A percentile compares a stretch with the other conserved stretches of the same genome.
Conservation (phyloP, 306 rosid species). For the Quercus glauca region DNA sequence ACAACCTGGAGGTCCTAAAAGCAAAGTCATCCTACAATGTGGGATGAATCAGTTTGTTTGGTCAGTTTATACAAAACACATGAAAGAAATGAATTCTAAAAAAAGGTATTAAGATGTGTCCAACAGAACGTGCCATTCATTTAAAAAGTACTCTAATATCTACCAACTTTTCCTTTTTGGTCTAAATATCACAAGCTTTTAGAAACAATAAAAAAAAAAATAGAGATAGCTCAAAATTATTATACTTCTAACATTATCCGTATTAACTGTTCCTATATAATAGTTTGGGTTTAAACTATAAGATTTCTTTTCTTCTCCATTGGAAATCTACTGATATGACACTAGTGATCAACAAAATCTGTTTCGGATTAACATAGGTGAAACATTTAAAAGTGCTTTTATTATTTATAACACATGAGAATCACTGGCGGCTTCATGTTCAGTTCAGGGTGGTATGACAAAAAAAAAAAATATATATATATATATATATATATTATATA, state of each 20-base stretch:
- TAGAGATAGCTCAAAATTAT: background rate
- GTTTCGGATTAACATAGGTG: background rate
- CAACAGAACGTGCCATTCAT: background rate
- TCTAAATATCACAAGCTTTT: too few species aligned
- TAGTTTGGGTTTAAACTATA: too few species aligned
- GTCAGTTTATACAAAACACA: constrained; percentile 16
- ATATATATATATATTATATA: too few species aligned
- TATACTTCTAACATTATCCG: too few species aligned
- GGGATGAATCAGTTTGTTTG: background rate
- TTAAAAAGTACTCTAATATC: background rate
- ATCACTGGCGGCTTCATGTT: too few species aligned
- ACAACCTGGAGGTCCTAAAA: constrained; percentile 85
- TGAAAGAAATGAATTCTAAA: constrained; percentile 33
- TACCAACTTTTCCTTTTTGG: background rate
- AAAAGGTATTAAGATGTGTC: background rate
- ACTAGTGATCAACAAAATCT: background rate
- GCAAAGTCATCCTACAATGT: constrained; percentile 75
- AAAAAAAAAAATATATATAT: too few species aligned
- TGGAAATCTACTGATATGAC: background rate
- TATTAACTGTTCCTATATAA: too few species aligned
- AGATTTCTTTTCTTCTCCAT: background rate
- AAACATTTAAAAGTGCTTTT: background rate
- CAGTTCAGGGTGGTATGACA: too few species aligned
- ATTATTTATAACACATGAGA: background rate
- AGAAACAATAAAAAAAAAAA: background rate